Evolutionary conservation across 2,329 filamentous ascomycete species (phyloP), one percentile per base, ranked within the genome.

Genomic region (Hymenoscyphus repandus): DNA sequence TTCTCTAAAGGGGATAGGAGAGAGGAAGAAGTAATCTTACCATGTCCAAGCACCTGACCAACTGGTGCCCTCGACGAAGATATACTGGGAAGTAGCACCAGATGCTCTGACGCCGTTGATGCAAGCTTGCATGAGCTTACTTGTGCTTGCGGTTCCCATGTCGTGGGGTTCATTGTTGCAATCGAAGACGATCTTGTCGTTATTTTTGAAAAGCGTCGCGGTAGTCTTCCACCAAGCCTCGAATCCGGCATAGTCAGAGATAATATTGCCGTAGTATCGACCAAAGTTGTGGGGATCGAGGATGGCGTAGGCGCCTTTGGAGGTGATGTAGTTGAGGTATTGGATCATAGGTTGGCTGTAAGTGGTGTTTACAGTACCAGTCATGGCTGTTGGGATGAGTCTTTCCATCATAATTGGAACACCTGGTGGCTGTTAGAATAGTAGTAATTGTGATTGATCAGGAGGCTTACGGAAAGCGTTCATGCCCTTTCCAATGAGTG

Each of bases 41-140:
- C 59, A 62, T 15, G 57, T 58, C 58, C 60, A 61, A 10, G 60
- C 60, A 17, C 58, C 58, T n/a, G 46, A 54, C 12, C 51, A 61
- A n/a, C 49, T 49, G 15, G 53, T 58, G 78, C 79, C 78, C 57
- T 82, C 79, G 15, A 77, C 76, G n/a, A 78, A 80, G 61, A 82
- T 81, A 64, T 76, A 78, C 58, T 82, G 78, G 13, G 57, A 56
- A 9, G 68, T 74, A 13, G 72, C 72, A n/a, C 71, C 71, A 5
- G 68, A 67, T 15, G 64, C 68, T 50, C 72, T 68, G 52, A 74
- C 68, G 39, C 68, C 71, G 50, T 73, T 54, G 47, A 74, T 74
- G 52, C 69, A 70, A 42, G 70, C 72, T 56, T 74, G 72, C 58
- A 71, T 73, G n/a, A 74, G 65, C 18, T 34, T 32, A 15, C 36